These are phyloP conservation scores for Amylocarpus encephaloides DNA, from an alignment of 2,329 filamentous ascomycete genomes.

Conservation along the genomic window DNA sequence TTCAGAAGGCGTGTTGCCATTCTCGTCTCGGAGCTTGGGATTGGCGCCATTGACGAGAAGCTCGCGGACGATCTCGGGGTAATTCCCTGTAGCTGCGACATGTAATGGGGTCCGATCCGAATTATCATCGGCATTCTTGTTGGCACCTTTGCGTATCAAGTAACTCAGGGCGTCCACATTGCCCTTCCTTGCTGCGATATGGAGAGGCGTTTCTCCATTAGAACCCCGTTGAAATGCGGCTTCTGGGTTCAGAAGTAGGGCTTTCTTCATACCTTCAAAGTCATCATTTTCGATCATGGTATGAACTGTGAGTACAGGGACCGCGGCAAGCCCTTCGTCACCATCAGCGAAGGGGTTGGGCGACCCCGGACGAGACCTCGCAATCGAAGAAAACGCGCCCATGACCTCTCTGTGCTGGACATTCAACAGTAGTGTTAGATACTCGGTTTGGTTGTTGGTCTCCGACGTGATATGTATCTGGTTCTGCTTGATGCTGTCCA, in stretches of 20 bases:
- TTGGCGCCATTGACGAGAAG: neutral
- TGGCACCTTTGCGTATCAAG: slow-evolving; percentile 2
- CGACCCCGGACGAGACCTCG: no score
- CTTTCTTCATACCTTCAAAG: no score
- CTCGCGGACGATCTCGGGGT: neutral
- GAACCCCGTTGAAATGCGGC: no score
- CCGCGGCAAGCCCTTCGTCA: no score
- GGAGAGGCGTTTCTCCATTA: neutral
- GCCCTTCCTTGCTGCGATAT: neutral
- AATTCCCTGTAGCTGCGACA: neutral
- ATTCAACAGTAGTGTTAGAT: neutral
- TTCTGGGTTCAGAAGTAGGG: no score
- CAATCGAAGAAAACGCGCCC: neutral
- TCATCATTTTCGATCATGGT: no score
- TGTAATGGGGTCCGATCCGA: slow-evolving; percentile 6
- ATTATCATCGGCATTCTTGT: neutral
- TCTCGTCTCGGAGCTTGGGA: neutral
- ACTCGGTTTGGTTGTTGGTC: slow-evolving; percentile 1
- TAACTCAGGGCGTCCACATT: neutral
- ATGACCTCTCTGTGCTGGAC: neutral
- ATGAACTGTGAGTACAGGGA: no score
- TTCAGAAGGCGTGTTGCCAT: neutral
- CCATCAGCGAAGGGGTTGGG: no score
- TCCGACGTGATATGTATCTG: neutral
- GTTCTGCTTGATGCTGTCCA: slow-evolving; percentile 4